These are phyloP conservation scores for Micromonas pusilla DNA, from an alignment of 139 green algal species.

Conservation along the genomic window DNA sequence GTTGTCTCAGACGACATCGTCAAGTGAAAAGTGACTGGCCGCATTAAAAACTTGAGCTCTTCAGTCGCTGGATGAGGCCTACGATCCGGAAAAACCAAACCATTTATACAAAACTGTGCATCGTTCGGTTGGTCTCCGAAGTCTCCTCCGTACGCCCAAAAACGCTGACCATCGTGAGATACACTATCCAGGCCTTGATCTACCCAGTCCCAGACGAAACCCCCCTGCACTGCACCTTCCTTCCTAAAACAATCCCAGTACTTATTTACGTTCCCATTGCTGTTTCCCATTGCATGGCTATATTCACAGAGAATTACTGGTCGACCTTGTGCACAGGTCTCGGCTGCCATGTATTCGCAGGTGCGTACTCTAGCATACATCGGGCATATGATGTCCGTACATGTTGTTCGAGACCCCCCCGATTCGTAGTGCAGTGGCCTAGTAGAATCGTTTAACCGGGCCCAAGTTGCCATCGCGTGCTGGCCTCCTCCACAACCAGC, in stretches of 20 bases:
- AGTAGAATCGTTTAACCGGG: constrained; percentile 25
- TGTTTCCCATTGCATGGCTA: constrained; percentile 95
- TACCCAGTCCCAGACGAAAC: constrained; percentile 98
- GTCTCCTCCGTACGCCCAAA: constrained; percentile 88
- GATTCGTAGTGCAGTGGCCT: constrained; percentile 66
- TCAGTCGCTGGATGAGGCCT: constrained; percentile 33
- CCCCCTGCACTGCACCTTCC: constrained; percentile 61
- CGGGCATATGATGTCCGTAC: constrained; percentile 90
- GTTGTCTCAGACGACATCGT: neutral
- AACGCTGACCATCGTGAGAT: constrained; percentile 34
- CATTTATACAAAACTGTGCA: constrained; percentile 92
- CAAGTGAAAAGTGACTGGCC: constrained; percentile 8
- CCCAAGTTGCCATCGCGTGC: constrained; percentile 23
- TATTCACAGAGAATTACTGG: constrained; percentile 92
- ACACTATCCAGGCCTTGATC: constrained; percentile 65
- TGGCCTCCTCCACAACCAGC: constrained; percentile 63
- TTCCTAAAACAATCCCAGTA: constrained; percentile 83
- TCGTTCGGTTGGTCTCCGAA: constrained; percentile 86
- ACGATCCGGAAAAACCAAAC: constrained; percentile 45
- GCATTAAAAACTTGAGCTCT: constrained; percentile 16
- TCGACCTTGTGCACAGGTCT: constrained; percentile 30
- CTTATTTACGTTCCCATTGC: constrained; percentile 76
- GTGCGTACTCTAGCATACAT: constrained; percentile 78
- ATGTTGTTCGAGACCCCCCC: constrained; percentile 67
- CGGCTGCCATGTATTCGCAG: neutral